phyloP scores from a whole-genome alignment of 2,329 filamentous ascomycete species.

The Elsinoe necatrix region DNA sequence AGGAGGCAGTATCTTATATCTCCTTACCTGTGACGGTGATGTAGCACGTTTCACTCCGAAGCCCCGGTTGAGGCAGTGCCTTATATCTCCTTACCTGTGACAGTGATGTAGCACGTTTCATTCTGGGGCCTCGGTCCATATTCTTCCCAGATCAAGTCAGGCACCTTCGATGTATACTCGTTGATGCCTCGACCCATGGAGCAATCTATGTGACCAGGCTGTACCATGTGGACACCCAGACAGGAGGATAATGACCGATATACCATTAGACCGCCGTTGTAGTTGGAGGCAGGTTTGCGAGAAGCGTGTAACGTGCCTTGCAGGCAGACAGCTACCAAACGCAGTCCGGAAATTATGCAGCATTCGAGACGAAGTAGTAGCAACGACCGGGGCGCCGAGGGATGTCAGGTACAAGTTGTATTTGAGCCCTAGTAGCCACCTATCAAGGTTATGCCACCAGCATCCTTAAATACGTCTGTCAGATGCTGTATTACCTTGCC shows the following conservation, averaged over 20 bases:
- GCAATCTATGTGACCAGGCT: constrained; percentile 4
- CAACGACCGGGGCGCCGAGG: constrained; percentile 3
- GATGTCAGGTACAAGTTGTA: neutral
- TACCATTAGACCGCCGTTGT: neutral
- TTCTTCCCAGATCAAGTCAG: neutral
- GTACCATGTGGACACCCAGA: constrained; percentile 4
- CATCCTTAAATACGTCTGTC: constrained; percentile 7
- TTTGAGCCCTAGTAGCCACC: neutral
- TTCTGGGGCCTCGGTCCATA: neutral
- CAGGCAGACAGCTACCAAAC: neutral
- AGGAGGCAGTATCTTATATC: constrained; percentile 4
- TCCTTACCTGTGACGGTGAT: neutral
- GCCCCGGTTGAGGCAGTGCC: neutral
- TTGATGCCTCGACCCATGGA: constrained; percentile 8
- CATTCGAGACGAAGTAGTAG: constrained; percentile 3
- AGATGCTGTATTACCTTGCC: neutral
- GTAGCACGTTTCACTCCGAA: neutral
- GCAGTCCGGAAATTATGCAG: constrained; percentile 1
- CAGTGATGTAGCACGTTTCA: neutral
- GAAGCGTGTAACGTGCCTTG: constrained; percentile 10
- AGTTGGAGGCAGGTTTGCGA: constrained; percentile 7
- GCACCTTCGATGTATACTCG: constrained; percentile 4
- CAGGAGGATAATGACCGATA: constrained; percentile 1
- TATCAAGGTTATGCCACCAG: constrained; percentile 1
- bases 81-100: constrained; percentile 13